A percentile compares a stretch with the other conserved stretches of the same genome.
phyloP scores from a whole-genome alignment of 2,329 filamentous ascomycete species.

The Zymoseptoria ardabiliae region DNA sequence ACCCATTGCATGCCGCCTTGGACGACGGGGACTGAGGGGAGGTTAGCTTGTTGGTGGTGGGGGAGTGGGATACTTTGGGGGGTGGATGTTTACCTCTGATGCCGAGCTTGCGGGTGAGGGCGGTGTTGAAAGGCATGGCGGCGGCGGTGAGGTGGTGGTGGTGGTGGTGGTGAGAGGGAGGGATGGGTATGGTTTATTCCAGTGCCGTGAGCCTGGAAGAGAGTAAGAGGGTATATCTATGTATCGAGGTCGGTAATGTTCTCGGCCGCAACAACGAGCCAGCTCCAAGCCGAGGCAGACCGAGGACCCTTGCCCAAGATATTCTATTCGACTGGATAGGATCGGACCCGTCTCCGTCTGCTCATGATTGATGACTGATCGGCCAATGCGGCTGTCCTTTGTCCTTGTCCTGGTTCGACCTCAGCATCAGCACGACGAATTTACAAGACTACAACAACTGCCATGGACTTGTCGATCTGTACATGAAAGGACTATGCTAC shows the following conservation, averaged over 20 bases:
- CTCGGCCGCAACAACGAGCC: neutral
- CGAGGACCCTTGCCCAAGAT: too few species aligned
- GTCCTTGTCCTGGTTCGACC: neutral
- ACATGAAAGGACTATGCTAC: too few species aligned
- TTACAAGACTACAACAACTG: too few species aligned
- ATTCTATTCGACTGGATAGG: too few species aligned
- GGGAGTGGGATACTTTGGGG: neutral
- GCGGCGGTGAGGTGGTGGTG: neutral
- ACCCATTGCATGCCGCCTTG: conserved; percentile 87
- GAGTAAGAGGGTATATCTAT: neutral
- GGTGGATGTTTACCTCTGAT: conserved; percentile 36
- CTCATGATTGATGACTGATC: neutral
- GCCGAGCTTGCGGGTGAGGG: conserved; percentile 54
- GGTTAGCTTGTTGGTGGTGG: conserved; percentile 2
- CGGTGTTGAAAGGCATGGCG: conserved; percentile 58
- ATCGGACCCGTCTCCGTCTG: neutral
- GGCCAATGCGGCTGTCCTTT: neutral
- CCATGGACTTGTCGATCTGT: too few species aligned
- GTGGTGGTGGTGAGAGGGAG: neutral
- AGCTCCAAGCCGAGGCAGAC: neutral
- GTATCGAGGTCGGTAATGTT: neutral
- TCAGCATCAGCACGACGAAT: neutral
- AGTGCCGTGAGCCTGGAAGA: neutral
- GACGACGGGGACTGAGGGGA: conserved; percentile 61
- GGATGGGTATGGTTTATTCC: neutral